These are phyloP conservation scores for Lolium rigidum DNA, from an alignment of 176 grass and related monocot genomes.

Conservation along the genomic window DNA sequence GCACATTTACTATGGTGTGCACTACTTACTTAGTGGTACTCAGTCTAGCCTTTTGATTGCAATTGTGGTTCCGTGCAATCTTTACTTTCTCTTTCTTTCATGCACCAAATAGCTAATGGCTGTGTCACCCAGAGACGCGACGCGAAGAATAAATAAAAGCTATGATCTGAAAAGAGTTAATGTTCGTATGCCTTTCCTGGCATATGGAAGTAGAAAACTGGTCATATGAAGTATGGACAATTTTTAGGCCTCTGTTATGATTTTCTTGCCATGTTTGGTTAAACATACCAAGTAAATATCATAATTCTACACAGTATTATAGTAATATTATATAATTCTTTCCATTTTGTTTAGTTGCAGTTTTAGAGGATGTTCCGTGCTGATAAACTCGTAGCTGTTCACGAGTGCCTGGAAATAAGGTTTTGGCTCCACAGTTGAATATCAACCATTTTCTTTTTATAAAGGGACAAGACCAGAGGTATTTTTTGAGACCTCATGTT, in stretches of 20 bases:
- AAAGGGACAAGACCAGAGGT: not conserved
- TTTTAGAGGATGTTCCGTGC: not conserved
- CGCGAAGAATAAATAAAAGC: not conserved
- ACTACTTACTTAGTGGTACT: not conserved
- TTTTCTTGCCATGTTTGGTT: slow-evolving; percentile 2
- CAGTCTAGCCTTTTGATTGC: not conserved
- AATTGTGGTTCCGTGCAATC: not conserved
- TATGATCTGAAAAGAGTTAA: not conserved
- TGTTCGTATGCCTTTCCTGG: not conserved
- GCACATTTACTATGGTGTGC: not conserved
- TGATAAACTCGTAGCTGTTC: not conserved
- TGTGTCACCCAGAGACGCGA: not conserved
- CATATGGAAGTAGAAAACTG: not conserved
- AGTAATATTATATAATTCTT: not conserved
- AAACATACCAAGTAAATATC: not conserved
- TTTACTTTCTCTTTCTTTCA: not conserved
- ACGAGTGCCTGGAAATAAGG: not conserved
- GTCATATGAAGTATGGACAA: not conserved
- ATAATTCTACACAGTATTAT: not conserved
- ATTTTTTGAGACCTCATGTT: not conserved
- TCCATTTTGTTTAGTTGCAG: slow-evolving; percentile 13
- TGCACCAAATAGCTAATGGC: slow-evolving; percentile 5
- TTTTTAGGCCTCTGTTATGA: not conserved
- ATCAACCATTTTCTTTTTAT: slow-evolving; percentile 6
- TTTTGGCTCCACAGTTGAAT: not conserved